Base-by-base conservation (phyloP, 2,329 filamentous ascomycete genomes). In the Metarhizium guizhouense region DNA sequence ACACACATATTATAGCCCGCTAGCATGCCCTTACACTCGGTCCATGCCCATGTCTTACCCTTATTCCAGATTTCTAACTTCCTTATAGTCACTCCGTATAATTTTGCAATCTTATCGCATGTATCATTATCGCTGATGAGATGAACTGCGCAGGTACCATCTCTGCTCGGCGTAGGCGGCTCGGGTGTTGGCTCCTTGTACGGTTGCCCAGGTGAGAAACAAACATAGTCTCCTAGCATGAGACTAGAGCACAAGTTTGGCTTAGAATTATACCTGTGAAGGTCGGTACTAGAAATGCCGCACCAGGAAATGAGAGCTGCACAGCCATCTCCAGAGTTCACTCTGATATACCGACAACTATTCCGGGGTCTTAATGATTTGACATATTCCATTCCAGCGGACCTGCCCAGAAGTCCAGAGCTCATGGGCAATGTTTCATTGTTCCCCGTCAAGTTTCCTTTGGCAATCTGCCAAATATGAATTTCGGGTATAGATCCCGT, bases 281-380 rank as follows among this genome's bases (percentile, higher is more conserved):
- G 71, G 47, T 76, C 64, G 11, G 60, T 51, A 2, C 59, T 57
- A 0, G 69, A 68, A 14, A 78, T 72, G 4, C 71, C 68, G 54
- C 75, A 78, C 42, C 64, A 63, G 5, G 59, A 52, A 0, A 72
- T 73, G 0, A 78, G 61, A 0, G 67, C 57, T 0, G 56, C 63
- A 47, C 75, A 77, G 47, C 63, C 60, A 52, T 76, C 72, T 1
- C 70, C 70, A 63, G 20, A 61, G 1, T 61, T 59, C 10, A 74
- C 71, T 38, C 71, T 62, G 13, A 67, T 60, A 18, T 59, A 60
- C 13, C 54, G 55, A 54, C 67, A 68, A 25, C 45, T 52, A 32
- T 14, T 32, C 13, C 51, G 51, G 4, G 18, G 3, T 2, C 20
- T 7, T 4, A 47, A 1, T 13, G 20, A 32, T 14, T 16, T 52